Evolutionary conservation across 2,329 filamentous ascomycete species (phyloP).

Genomic region (Sarocladium kiliense): DNA sequence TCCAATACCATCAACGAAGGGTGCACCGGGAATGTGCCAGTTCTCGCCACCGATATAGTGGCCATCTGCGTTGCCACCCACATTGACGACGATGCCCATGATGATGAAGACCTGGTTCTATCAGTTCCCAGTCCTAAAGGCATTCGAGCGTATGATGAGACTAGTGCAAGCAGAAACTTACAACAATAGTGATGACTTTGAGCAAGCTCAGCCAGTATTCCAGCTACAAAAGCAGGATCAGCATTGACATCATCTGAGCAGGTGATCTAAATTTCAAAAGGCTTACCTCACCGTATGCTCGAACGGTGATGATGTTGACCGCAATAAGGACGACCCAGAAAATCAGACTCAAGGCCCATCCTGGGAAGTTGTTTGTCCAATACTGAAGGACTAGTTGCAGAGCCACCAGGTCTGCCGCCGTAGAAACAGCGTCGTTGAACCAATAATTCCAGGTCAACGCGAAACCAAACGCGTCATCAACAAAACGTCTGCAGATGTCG

Average conservation of each 20-base stretch:
- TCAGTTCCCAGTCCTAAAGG: conserved; percentile 9
- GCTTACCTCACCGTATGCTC: conserved; percentile 26
- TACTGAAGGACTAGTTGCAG: conserved; percentile 51
- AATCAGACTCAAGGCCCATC: conserved; percentile 58
- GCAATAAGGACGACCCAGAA: conserved; percentile 52
- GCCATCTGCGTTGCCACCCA: conserved; percentile 47
- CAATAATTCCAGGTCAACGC: conserved; percentile 57
- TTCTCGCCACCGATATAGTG: conserved; percentile 54
- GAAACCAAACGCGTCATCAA: conserved; percentile 50
- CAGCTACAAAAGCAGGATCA: conserved; percentile 27
- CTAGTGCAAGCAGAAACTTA: conserved; percentile 13
- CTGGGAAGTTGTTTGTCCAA: conserved; percentile 58
- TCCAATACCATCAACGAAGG: conserved; percentile 59
- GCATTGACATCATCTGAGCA: background rate
- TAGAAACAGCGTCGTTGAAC: conserved; percentile 50
- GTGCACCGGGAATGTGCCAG: conserved; percentile 55
- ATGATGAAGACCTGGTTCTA: conserved; percentile 48
- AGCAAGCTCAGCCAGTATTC: conserved; percentile 53
- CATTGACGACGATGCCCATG: conserved; percentile 48
- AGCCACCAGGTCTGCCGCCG: conserved; percentile 52
- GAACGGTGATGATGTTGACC: conserved; percentile 24
- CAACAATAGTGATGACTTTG: conserved; percentile 46
- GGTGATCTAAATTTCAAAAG: background rate
- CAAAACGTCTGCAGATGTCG: conserved; percentile 31
- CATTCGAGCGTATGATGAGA: background rate